phyloP scores from a whole-genome alignment of 2,329 filamentous ascomycete genomes.

The Fusarium subglutinans region DNA sequence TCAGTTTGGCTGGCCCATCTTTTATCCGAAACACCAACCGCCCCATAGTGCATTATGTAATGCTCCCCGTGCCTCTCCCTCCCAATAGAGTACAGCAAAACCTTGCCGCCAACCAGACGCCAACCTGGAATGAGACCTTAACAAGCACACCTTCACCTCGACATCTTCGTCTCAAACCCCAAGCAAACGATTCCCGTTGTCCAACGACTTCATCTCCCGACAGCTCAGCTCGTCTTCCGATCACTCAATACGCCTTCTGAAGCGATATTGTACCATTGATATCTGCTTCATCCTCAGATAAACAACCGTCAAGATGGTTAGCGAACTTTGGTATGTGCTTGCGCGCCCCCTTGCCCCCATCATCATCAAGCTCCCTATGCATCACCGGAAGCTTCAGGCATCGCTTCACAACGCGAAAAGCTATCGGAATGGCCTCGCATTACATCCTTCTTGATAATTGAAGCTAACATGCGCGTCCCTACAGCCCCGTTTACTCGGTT shows the following conservation, averaged over 20 bases:
- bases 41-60: constrained; percentile 45
- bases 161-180: constrained; percentile 39
- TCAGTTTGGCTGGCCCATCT: not conserved
- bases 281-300: constrained; percentile 27
- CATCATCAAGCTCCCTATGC: constrained; percentile 44
- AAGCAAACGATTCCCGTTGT: constrained; percentile 35
- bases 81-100: constrained; percentile 50
- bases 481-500: constrained; percentile 98
- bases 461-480: constrained; percentile 55
- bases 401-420: constrained; percentile 22
- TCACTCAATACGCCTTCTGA: constrained; percentile 23
- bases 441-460: constrained; percentile 24
- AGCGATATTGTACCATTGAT: constrained; percentile 26
- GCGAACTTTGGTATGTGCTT: constrained; percentile 81
- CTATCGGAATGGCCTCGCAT: constrained; percentile 7
- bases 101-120: constrained; percentile 52
- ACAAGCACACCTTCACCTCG: constrained; percentile 44
- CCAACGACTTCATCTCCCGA: constrained; percentile 41
- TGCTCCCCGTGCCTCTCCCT: constrained; percentile 40
- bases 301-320: constrained; percentile 70
- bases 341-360: constrained; percentile 45
- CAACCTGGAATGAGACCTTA: constrained; percentile 53
- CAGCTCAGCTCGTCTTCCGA: constrained; percentile 22
- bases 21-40: constrained; percentile 34
- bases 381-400: constrained; percentile 45